These are phyloP conservation scores for Chlorociboria aeruginascens DNA, from an alignment of 495 filamentous ascomycete genomes.

Conservation along the genomic window DNA sequence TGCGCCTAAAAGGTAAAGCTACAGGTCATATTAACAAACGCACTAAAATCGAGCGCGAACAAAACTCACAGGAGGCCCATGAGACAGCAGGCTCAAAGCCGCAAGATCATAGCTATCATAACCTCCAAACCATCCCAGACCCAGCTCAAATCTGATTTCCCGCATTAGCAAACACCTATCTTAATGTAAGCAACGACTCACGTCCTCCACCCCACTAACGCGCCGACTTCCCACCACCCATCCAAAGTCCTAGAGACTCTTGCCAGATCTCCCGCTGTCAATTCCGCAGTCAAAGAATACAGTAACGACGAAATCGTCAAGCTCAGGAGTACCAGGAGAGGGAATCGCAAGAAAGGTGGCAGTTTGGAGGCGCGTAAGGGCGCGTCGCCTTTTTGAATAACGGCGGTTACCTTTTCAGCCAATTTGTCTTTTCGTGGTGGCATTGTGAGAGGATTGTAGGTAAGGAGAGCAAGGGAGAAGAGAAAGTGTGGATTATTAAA, in stretches of 20 bases:
- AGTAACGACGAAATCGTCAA: slow-evolving; percentile 44
- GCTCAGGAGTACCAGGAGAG: slow-evolving; percentile 51
- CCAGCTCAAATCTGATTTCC: slow-evolving; percentile 45
- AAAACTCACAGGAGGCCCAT: slow-evolving; percentile 49
- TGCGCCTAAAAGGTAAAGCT: slow-evolving; percentile 43
- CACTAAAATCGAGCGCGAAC: neutral
- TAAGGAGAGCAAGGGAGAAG: neutral
- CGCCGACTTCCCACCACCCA: slow-evolving; percentile 46
- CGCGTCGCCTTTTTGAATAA: slow-evolving; percentile 4
- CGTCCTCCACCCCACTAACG: slow-evolving; percentile 53
- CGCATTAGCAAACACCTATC: slow-evolving; percentile 9
- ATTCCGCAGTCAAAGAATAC: slow-evolving; percentile 39
- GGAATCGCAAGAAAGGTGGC: slow-evolving; percentile 45
- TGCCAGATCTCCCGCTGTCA: slow-evolving; percentile 44
- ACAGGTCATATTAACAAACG: neutral
- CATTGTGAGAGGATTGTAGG: neutral
- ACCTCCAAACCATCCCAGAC: slow-evolving; percentile 53
- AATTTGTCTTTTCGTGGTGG: neutral
- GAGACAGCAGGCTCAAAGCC: slow-evolving; percentile 53
- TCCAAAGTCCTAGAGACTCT: slow-evolving; percentile 47
- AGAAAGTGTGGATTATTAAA: no score
- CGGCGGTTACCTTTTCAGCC: neutral
- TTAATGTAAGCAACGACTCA: slow-evolving; percentile 21
- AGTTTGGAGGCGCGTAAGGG: slow-evolving; percentile 25
- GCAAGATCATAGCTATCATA: slow-evolving; percentile 65